Base-by-base conservation (phyloP, 73 alveolate genomes). In the Paramecium bursaria region DNA sequence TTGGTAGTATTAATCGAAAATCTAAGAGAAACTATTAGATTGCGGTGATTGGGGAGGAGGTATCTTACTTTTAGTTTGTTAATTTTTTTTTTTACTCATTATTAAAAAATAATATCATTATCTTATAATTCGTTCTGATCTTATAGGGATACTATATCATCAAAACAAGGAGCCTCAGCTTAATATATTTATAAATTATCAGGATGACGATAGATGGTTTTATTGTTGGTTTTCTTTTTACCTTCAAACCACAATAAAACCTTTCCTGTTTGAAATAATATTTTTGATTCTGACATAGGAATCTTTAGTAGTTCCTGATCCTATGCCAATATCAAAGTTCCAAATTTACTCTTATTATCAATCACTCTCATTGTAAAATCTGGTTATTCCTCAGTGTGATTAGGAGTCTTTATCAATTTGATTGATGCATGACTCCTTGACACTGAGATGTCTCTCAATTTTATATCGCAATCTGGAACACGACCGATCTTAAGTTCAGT, bases 361-460 rank as follows among this genome's bases (percentile, higher is more conserved):
- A 87, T 85, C 15, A 94, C 50, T 19, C 74, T 42, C 39, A 87
- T 55, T 19, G n/a, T 74, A 42, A 61, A 74, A 29, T 85, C 80
- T 35, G 55, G 55, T 39, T 67, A 15, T 3, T 67, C 60, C 19
- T 7, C 60, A 19, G 82, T 35, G 21, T 31, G 55, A 15, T 67
- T 67, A 9, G 17, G 27, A 1, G 53, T 67, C 1, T 42, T 44
- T 35, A 67, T 67, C 4, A 67, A 42, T 35, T 31, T 92, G 2
- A 94, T 52, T 21, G 73, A 42, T 7, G 97, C 96, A 85, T 94
- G 98, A 50, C 75, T 74, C 42, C 98, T 73, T 19, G 96, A 90
- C 15, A 94, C 98, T 3, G 95, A 86, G 30, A 94, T 94, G 74
- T 94, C 98, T 21, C 82, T 86, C n/a, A 94, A 88, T 73, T 95